phyloP scores from a whole-genome alignment of 345 rosid species.

The Anacardium occidentale region DNA sequence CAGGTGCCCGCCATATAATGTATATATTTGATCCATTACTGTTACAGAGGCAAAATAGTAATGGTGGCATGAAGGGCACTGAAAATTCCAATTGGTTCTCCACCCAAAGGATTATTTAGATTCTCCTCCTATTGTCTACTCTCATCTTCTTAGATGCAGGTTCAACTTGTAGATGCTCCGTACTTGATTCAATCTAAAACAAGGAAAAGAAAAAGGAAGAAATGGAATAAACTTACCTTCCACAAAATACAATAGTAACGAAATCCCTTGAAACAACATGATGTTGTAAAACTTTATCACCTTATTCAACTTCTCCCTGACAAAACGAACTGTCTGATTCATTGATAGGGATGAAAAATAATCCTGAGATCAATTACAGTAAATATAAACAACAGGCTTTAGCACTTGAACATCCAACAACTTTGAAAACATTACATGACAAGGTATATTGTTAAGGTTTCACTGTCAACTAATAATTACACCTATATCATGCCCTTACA shows the following conservation, averaged over 20 bases:
- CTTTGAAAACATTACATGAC: slow-evolving; percentile 6
- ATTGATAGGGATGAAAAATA: slow-evolving; percentile 74
- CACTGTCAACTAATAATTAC: not conserved
- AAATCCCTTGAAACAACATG: not conserved
- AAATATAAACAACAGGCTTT: not conserved
- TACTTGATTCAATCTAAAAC: slow-evolving; percentile 59
- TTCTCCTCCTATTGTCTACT: slow-evolving; percentile 72
- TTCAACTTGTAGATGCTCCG: slow-evolving; percentile 39
- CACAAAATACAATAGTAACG: not conserved
- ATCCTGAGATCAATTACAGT: slow-evolving; percentile 47
- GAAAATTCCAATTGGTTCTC: not conserved
- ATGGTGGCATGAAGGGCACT: not conserved
- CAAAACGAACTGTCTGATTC: slow-evolving; percentile 73
- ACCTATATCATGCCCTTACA: not conserved
- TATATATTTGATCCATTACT: not conserved
- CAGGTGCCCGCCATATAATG: not conserved
- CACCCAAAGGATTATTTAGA: slow-evolving; percentile 29
- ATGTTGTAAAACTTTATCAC: slow-evolving; percentile 32
- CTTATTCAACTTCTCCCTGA: slow-evolving; percentile 80
- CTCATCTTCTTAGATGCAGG: slow-evolving; percentile 58
- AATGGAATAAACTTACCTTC: no score
- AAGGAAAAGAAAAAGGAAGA: not conserved
- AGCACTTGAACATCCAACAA: not conserved
- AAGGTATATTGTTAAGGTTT: not conserved
- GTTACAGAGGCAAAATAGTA: not conserved